Conservation (phyloP, 2,329 filamentous ascomycete genomes). For the Neonectria coccinea region DNA sequence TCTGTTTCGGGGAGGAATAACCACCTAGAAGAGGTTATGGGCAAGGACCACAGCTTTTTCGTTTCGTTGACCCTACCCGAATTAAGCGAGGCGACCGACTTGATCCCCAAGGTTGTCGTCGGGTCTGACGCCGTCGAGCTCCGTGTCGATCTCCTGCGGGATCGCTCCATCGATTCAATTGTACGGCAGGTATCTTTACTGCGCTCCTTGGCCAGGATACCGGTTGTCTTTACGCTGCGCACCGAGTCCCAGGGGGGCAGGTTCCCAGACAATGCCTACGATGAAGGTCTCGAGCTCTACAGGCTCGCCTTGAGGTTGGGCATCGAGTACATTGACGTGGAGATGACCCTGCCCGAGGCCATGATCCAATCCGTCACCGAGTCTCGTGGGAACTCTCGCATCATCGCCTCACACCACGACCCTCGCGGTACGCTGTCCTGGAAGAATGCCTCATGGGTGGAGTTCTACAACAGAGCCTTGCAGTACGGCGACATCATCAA, state of each 20-base stretch:
- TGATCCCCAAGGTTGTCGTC: conserved; percentile 79
- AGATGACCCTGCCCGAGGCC: conserved; percentile 86
- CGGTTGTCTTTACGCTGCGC: conserved; percentile 92
- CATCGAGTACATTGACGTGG: conserved; percentile 92
- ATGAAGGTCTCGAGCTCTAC: conserved; percentile 81
- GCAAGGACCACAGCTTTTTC: conserved; percentile 85
- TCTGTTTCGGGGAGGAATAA: conserved; percentile 54
- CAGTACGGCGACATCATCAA: conserved; percentile 96
- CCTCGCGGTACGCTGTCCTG: conserved; percentile 82
- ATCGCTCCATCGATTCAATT: conserved; percentile 81
- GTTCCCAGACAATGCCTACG: conserved; percentile 81
- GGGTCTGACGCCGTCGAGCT: conserved; percentile 95
- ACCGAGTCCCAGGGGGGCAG: conserved; percentile 87
- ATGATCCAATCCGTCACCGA: conserved; percentile 77
- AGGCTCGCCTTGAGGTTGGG: conserved; percentile 82
- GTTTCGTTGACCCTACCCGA: conserved; percentile 89
- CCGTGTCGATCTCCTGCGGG: conserved; percentile 88
- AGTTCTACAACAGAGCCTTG: conserved; percentile 88
- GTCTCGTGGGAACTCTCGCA: conserved; percentile 76
- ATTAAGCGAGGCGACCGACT: conserved; percentile 70
- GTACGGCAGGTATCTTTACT: conserved; percentile 84
- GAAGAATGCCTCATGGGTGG: conserved; percentile 92
- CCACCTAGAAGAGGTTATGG: conserved; percentile 58
- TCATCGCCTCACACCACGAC: conserved; percentile 97
- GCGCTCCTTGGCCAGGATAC: conserved; percentile 76